A percentile compares a stretch with the other conserved stretches of the same genome.
Conservation (phyloP, 495 filamentous ascomycete species). For the Penicillium ochrochloron region DNA sequence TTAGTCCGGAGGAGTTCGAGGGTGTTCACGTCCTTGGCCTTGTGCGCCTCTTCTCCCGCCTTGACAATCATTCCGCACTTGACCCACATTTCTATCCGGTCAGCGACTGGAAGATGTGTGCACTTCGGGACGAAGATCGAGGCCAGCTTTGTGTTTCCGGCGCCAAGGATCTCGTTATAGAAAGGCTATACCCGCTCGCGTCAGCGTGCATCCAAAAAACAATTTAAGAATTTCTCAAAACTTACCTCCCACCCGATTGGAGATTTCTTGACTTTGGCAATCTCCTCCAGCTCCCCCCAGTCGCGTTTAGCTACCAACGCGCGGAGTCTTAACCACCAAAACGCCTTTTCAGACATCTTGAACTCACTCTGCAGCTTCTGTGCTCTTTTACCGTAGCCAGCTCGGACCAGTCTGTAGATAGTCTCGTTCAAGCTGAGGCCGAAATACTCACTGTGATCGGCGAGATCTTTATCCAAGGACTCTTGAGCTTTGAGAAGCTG, state of each 20-base stretch:
- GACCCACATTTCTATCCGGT: constrained; percentile 89
- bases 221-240: constrained; percentile 19
- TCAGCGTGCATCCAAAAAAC: constrained; percentile 29
- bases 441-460: constrained; percentile 65
- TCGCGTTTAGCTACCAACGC: constrained; percentile 87
- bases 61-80: constrained; percentile 91
- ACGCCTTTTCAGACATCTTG: constrained; percentile 86
- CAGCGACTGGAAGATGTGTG: constrained; percentile 60
- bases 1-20: constrained; percentile 62
- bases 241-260: constrained; percentile 97
- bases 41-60: constrained; percentile 90
- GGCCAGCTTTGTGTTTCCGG: constrained; percentile 88
- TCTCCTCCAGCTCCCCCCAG: constrained; percentile 90
- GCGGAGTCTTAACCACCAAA: constrained; percentile 88
- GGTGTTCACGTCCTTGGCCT: constrained; percentile 73
- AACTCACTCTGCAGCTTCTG: constrained; percentile 89
- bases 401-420: constrained; percentile 76
- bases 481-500: constrained; percentile 85
- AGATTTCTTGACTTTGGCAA: constrained; percentile 68
- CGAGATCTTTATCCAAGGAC: constrained; percentile 77
- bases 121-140: constrained; percentile 88
- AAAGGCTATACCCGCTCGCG: constrained; percentile 65
- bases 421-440: constrained; percentile 91
- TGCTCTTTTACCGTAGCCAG: constrained; percentile 77
- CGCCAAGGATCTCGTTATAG: constrained; percentile 84